Evolutionary conservation across 768 basidiomycete genomes (phyloP).

Genomic region (Lepiota subincarnata): DNA sequence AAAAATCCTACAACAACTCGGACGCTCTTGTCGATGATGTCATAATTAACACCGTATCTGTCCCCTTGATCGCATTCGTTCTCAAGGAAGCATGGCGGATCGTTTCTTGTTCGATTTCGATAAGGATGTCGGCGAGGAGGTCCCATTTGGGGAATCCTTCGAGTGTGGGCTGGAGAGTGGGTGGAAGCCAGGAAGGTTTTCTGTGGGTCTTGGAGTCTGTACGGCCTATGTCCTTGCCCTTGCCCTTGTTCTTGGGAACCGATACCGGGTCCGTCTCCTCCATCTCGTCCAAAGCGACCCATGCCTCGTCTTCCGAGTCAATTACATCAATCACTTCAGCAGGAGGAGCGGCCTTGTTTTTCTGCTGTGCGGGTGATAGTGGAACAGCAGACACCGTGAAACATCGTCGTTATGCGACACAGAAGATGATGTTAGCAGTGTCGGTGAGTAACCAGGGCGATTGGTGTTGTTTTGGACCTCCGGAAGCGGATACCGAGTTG

Average conservation of each 20-base stretch:
- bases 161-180: constrained; percentile 77
- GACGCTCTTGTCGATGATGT: constrained; percentile 75
- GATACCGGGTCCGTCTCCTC: constrained; percentile 31
- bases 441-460: constrained; percentile 92
- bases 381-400: constrained; percentile 44
- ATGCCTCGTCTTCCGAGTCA: constrained; percentile 60
- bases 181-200: constrained; percentile 63
- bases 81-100: constrained; percentile 49
- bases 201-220: constrained; percentile 14
- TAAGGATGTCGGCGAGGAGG: constrained; percentile 74
- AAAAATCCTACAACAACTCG: constrained; percentile 72
- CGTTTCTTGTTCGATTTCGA: constrained; percentile 89
- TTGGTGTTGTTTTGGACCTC: constrained; percentile 59
- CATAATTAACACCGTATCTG: constrained; percentile 85
- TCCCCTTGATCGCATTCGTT: constrained; percentile 42
- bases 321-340: too few relatives aligned
- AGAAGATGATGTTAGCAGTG: constrained; percentile 83
- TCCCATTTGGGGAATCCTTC: constrained; percentile 97
- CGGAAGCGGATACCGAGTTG: constrained; percentile 39
- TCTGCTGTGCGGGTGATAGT: constrained; percentile 18
- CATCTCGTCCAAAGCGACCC: constrained; percentile 67
- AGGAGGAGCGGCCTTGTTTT: constrained; percentile 16
- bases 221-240: too few relatives aligned
- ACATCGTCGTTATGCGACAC: constrained; percentile 75
- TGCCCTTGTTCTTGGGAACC: constrained; percentile 3